Conservation (phyloP, 176 grass and related monocot species). For the Oryza rufipogon region DNA sequence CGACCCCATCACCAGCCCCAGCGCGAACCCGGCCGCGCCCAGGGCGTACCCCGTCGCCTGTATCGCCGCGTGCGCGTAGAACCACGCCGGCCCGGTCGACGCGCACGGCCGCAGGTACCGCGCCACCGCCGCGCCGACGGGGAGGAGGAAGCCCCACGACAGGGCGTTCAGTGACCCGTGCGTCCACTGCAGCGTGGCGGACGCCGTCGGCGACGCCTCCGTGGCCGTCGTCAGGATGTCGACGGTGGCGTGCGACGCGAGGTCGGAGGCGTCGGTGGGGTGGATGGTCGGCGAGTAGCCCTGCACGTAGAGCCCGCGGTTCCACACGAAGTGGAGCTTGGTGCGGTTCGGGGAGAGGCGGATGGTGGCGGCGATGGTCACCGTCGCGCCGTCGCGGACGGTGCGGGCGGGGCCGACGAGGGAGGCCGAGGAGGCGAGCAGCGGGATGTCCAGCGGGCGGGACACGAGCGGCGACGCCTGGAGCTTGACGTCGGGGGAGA, state of each 20-base stretch:
- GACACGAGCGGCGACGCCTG: slow-evolving; percentile 71
- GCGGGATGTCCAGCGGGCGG: slow-evolving; percentile 70
- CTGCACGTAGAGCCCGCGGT: slow-evolving; percentile 95
- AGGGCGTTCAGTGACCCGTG: slow-evolving; percentile 75
- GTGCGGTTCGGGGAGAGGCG: slow-evolving; percentile 85
- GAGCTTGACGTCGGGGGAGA: slow-evolving; percentile 80
- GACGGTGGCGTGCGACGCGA: slow-evolving; percentile 82
- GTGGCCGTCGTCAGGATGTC: slow-evolving; percentile 89
- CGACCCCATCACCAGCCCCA: slow-evolving; percentile 83
- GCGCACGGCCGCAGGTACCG: slow-evolving; percentile 87
- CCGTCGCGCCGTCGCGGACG: slow-evolving; percentile 64
- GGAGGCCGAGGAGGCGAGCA: slow-evolving; percentile 70
- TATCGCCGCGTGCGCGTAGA: slow-evolving; percentile 80
- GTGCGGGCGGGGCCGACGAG: slow-evolving; percentile 35
- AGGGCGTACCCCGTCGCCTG: slow-evolving; percentile 66
- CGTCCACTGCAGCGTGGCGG: slow-evolving; percentile 50
- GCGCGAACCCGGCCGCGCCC: slow-evolving; percentile 72
- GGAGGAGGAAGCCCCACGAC: slow-evolving; percentile 89
- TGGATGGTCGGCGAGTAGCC: slow-evolving; percentile 96
- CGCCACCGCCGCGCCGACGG: slow-evolving; percentile 67
- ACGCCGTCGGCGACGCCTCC: slow-evolving; percentile 46
- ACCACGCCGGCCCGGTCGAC: slow-evolving; percentile 70
- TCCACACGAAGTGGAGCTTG: slow-evolving; percentile 81
- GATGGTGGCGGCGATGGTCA: slow-evolving; percentile 74
- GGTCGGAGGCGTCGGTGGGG: slow-evolving; percentile 77